Conservation (phyloP, 805 yeast genomes). For the Debaryomyces prosopidis region DNA sequence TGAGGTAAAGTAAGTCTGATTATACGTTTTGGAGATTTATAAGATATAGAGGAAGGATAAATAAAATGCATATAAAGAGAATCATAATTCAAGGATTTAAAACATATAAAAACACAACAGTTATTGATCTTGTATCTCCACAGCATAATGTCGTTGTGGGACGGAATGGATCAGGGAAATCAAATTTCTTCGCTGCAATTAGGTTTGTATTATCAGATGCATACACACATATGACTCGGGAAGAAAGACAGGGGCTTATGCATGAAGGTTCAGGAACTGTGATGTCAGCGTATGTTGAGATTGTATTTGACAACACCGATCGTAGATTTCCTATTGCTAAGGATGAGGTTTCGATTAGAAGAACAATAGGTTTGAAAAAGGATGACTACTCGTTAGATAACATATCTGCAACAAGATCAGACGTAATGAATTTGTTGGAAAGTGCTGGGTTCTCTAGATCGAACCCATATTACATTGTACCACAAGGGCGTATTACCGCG, state of each 20-base stretch:
- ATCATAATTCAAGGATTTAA: slow-evolving; percentile 90
- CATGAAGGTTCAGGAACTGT: slow-evolving; percentile 91
- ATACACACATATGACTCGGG: slow-evolving; percentile 77
- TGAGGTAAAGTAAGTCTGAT: not conserved
- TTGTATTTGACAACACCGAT: slow-evolving; percentile 79
- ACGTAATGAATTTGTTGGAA: slow-evolving; percentile 78
- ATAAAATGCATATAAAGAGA: slow-evolving; percentile 40
- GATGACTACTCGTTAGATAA: slow-evolving; percentile 88
- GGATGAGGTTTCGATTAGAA: slow-evolving; percentile 69
- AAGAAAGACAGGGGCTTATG: slow-evolving; percentile 81
- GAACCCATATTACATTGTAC: slow-evolving; percentile 94
- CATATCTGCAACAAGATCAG: slow-evolving; percentile 75
- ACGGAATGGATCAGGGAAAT: slow-evolving; percentile 94
- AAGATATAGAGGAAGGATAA: not conserved
- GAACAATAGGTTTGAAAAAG: slow-evolving; percentile 91
- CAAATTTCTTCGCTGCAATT: slow-evolving; percentile 93
- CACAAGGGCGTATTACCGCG: slow-evolving; percentile 89
- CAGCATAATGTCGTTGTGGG: slow-evolving; percentile 84
- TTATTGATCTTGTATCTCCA: slow-evolving; percentile 75
- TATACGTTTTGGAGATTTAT: not conserved
- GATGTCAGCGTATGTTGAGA: slow-evolving; percentile 90
- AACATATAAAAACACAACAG: slow-evolving; percentile 83
- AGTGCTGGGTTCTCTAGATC: slow-evolving; percentile 89
- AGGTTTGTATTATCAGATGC: slow-evolving; percentile 91
- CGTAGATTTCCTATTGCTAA: slow-evolving; percentile 69